These are phyloP conservation scores for Neoarthrinium moseri DNA, from an alignment of 2,329 filamentous ascomycete genomes.

Conservation along the genomic window DNA sequence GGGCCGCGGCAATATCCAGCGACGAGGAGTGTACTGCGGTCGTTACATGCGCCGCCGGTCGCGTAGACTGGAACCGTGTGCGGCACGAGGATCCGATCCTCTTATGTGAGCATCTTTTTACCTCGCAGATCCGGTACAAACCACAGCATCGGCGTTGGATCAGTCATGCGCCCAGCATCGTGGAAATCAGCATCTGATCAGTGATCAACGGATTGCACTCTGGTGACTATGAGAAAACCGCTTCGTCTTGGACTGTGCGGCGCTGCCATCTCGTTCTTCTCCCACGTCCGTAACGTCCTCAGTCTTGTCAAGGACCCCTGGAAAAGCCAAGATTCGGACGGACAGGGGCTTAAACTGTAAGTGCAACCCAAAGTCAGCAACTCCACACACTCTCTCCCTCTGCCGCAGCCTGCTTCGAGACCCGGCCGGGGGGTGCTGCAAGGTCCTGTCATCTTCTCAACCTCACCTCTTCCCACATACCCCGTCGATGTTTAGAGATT, in stretches of 20 bases:
- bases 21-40: too few species aligned
- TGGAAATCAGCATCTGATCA: conserved; percentile 3
- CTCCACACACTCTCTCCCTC: conserved; percentile 12
- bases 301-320: conserved; percentile 6
- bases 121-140: background rate
- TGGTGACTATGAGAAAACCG: too few species aligned
- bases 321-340: conserved; percentile 5
- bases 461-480: conserved; percentile 26
- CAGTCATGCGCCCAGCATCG: too few species aligned
- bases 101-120: background rate
- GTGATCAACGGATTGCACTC: too few species aligned
- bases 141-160: background rate
- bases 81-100: too few species aligned
- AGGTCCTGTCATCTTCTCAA: conserved; percentile 28
- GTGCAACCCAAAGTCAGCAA: conserved; percentile 16
- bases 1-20: too few species aligned
- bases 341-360: conserved; percentile 3
- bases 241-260: too few species aligned
- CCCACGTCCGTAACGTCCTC: conserved; percentile 7
- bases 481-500: conserved; percentile 40
- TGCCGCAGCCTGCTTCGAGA: conserved; percentile 19
- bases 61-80: too few species aligned
- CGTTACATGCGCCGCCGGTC: too few species aligned
- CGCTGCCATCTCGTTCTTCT: conserved; percentile 7
- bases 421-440: conserved; percentile 10